phyloP scores from a whole-genome alignment of 139 green algal genomes.

The Zygnema circumcarinatum region DNA sequence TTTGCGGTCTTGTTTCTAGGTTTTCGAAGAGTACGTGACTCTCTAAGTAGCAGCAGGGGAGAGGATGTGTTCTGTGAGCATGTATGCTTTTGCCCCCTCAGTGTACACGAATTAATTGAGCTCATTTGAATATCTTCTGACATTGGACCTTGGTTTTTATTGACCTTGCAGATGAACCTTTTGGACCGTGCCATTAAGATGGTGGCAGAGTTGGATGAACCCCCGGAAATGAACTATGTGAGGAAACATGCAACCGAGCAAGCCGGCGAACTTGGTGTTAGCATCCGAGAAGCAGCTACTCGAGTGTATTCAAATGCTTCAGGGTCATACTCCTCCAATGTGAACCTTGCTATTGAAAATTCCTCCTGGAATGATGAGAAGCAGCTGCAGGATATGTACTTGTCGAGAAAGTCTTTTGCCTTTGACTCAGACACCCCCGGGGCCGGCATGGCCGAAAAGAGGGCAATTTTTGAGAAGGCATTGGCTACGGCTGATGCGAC shows the following conservation, averaged over 20 bases:
- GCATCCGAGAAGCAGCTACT: slow-evolving; percentile 88
- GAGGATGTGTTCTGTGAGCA: too few species aligned
- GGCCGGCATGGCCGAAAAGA: slow-evolving; percentile 84
- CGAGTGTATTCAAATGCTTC: slow-evolving; percentile 95
- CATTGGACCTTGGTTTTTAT: too few species aligned
- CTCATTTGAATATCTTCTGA: too few species aligned
- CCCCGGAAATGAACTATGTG: slow-evolving; percentile 99
- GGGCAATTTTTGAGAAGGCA: slow-evolving; percentile 91
- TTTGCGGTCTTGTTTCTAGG: too few species aligned
- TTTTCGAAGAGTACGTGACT: too few species aligned
- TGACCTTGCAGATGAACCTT: slow-evolving; percentile 85
- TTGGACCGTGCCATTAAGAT: slow-evolving; percentile 97
- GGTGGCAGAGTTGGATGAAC: slow-evolving; percentile 97
- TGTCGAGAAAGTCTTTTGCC: slow-evolving; percentile 94
- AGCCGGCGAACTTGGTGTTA: slow-evolving; percentile 86
- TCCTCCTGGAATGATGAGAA: slow-evolving; percentile 92
- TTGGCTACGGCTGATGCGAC: slow-evolving; percentile 98
- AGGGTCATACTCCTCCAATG: slow-evolving; percentile 97
- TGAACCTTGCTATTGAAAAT: slow-evolving; percentile 99
- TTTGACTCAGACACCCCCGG: slow-evolving; percentile 96
- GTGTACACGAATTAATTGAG: too few species aligned
- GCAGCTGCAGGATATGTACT: slow-evolving; percentile 84
- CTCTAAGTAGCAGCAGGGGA: too few species aligned
- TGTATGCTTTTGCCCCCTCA: too few species aligned
- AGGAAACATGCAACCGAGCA: slow-evolving; percentile 96